Base-by-base conservation (phyloP, 2,329 filamentous ascomycete genomes). In the Pseudocercospora ulei region DNA sequence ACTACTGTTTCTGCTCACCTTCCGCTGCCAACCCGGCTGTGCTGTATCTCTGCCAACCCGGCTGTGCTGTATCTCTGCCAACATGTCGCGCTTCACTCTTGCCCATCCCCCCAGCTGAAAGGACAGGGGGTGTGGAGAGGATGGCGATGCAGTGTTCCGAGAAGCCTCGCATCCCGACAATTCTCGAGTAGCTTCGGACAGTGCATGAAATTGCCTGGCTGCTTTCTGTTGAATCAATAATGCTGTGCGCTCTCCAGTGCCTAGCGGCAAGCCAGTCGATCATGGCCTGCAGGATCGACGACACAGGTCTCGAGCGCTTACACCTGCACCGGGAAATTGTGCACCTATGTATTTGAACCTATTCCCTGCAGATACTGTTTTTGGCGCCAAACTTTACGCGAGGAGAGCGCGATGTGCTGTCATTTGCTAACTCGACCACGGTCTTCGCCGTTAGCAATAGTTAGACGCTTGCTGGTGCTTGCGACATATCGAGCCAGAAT, bases 201-300 rank as follows among this genome's bases (percentile, higher is more conserved):
- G 17, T 19, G 34, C 23, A 27, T 16, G 24, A 36, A 35, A 35
- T 34, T 35, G 38, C 37, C 37, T 44, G 41, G 41, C 41, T 40
- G 34, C 13, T 19, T 17, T 26, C 29, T 22, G 16, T 19, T 39
- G 26, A 31, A 30, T 44, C 39, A 42, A 39, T 43, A 40, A 33
- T 44, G 41, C 19, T 39, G 41, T 44, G 37, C 20, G n/a, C 30
- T 25, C 40, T 37, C 41, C 11, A 35, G 7, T 19, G 41, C 29
- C 36, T 30, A 26, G 14, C 23, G 28, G 29, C 30, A 35, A 35
- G 31, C 31, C 35, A 38, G 23, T 29, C 24, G 26, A 34, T 34
- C 38, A 35, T 13, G 13, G 24, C 24, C 13, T 27, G 23, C 13
- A 9, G 34, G 14, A 27, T 11, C 13, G 14, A 20, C 34, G 22